A percentile compares a stretch with the other conserved stretches of the same genome.
Conservation (phyloP, 2,329 filamentous ascomycete genomes). For the Lachnellula arida region DNA sequence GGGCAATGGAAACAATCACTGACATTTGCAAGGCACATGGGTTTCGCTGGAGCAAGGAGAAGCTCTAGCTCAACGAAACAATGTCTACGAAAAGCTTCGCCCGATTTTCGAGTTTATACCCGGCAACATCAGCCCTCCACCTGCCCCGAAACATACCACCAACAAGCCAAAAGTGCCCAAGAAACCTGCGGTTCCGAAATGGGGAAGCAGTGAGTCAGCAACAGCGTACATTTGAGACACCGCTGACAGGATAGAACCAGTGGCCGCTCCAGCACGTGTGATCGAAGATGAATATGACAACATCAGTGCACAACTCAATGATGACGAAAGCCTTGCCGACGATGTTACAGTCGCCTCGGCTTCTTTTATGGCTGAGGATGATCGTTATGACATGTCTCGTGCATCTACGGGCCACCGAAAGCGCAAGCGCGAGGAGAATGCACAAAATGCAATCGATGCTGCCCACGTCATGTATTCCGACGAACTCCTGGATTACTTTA, state of each 20-base stretch:
- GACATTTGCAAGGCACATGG: constrained; percentile 69
- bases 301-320: constrained; percentile 57
- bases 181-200: constrained; percentile 60
- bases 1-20: constrained; percentile 6
- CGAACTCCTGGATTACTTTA: constrained; percentile 91
- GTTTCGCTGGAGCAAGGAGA: constrained; percentile 82
- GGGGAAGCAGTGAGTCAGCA: constrained; percentile 39
- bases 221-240: constrained; percentile 10
- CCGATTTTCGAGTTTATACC: constrained; percentile 87
- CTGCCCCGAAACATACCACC: constrained; percentile 86
- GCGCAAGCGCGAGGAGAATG: constrained; percentile 68
- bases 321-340: constrained; percentile 72
- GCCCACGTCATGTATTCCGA: constrained; percentile 90
- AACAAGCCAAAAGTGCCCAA: constrained; percentile 79
- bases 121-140: constrained; percentile 83
- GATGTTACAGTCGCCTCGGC: constrained; percentile 79
- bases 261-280: constrained; percentile 37
- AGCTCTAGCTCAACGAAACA: constrained; percentile 79
- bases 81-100: constrained; percentile 74
- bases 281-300: constrained; percentile 63
- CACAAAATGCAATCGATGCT: constrained; percentile 65
- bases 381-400: constrained; percentile 67
- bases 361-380: constrained; percentile 80
- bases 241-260: constrained; percentile 32
- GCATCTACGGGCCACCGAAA: constrained; percentile 62